These are phyloP conservation scores for Suillus weaverae DNA, from an alignment of 768 basidiomycete species.

Conservation along the genomic window DNA sequence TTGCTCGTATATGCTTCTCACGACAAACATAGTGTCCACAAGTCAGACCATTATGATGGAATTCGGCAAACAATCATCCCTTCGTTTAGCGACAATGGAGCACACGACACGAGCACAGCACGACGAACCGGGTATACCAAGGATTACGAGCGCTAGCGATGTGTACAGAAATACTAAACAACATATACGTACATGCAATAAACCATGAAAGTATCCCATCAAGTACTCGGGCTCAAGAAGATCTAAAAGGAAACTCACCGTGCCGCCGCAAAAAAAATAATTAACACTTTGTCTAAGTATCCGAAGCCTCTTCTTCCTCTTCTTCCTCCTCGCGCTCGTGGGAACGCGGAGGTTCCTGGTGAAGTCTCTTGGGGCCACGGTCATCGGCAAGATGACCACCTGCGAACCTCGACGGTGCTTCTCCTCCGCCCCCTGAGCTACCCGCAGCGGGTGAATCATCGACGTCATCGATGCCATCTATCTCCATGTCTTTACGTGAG, in stretches of 20 bases:
- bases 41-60: neutral
- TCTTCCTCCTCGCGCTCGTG: slow-evolving; percentile 31
- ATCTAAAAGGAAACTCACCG: slow-evolving; percentile 29
- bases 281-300: slow-evolving; percentile 25
- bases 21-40: neutral
- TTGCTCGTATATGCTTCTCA: neutral
- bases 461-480: slow-evolving; percentile 54
- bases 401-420: slow-evolving; percentile 33
- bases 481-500: slow-evolving; percentile 62
- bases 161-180: slow-evolving; percentile 14
- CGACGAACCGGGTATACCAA: neutral
- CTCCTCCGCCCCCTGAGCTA: slow-evolving; percentile 30
- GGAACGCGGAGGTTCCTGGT: slow-evolving; percentile 42
- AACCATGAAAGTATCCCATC: slow-evolving; percentile 5
- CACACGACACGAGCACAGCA: neutral
- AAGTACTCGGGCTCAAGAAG: slow-evolving; percentile 35
- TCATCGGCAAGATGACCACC: slow-evolving; percentile 45
- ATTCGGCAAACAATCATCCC: neutral
- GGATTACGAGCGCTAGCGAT: slow-evolving; percentile 9
- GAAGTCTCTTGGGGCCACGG: slow-evolving; percentile 60
- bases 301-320: slow-evolving; percentile 32
- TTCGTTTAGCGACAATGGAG: neutral
- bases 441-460: slow-evolving; percentile 29
- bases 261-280: slow-evolving; percentile 2
- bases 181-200: slow-evolving; percentile 21